phyloP scores from a whole-genome alignment of 331 rosid genomes.

The Quercus tomentella region DNA sequence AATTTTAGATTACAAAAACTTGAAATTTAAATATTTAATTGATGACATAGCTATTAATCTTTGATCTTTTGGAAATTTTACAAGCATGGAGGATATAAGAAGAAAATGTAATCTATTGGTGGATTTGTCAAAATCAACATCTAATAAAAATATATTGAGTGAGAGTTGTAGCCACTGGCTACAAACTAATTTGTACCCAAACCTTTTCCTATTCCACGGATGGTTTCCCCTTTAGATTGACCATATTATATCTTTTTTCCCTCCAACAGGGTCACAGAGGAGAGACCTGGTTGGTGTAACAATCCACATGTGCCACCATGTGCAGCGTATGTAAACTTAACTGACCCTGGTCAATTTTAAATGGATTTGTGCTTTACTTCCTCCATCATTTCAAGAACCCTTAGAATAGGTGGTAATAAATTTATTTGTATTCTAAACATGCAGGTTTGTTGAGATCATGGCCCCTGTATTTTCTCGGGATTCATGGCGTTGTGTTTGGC shows the following conservation, averaged over 20 bases:
- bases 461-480: conserved; percentile 85
- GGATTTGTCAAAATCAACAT: too few species aligned
- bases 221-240: conserved; percentile 7
- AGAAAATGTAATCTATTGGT: too few species aligned
- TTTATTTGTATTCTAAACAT: conserved; percentile 11
- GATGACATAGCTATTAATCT: too few species aligned
- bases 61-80: too few species aligned
- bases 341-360: not conserved
- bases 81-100: too few species aligned
- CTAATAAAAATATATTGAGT: too few species aligned
- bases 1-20: too few species aligned
- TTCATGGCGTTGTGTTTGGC: conserved; percentile 97
- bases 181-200: too few species aligned
- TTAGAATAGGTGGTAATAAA: not conserved
- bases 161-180: too few species aligned
- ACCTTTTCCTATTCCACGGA: not conserved
- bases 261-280: conserved; percentile 55
- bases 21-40: too few species aligned
- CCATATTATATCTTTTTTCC: not conserved
- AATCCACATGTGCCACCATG: conserved; percentile 80
- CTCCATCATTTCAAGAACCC: not conserved
- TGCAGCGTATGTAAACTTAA: conserved; percentile 65
- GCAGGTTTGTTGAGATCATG: conserved; percentile 97
- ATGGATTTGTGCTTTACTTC: conserved; percentile 3
- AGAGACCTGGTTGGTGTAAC: conserved; percentile 73